Percentiles rank a stretch among this genome's conserved stretches.
Conservation (phyloP, 148 eudicot species). For the Fagopyrum homotropicum region DNA sequence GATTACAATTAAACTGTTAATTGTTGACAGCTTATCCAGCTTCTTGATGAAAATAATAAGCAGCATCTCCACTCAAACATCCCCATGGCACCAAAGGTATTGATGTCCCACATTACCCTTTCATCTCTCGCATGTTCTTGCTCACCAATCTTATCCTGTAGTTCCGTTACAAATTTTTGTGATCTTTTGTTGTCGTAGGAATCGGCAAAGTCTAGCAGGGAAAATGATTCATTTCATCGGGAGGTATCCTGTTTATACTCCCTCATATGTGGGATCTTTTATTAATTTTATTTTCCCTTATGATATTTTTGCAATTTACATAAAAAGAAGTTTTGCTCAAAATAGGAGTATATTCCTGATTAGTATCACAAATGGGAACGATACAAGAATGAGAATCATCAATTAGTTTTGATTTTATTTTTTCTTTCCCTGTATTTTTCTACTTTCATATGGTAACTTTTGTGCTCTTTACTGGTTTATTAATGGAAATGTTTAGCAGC, state of each 20-base stretch:
- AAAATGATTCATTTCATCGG: constrained; percentile 26
- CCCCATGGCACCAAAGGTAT: constrained; percentile 34
- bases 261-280: background rate
- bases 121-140: constrained; percentile 1
- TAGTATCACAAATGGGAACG: background rate
- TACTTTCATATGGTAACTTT: background rate
- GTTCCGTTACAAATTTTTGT: background rate
- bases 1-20: background rate
- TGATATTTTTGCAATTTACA: background rate
- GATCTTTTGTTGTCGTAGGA: constrained; percentile 25
- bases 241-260: constrained; percentile 37
- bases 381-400: background rate
- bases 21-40: constrained; percentile 49
- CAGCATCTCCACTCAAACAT: constrained; percentile 27
- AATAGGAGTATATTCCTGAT: too few relatives aligned
- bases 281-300: background rate
- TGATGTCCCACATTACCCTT: background rate
- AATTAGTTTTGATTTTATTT: background rate
- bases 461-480: constrained; percentile 2
- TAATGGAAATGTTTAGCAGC: constrained; percentile 30
- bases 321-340: background rate
- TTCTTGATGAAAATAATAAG: constrained; percentile 40
- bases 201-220: constrained; percentile 20
- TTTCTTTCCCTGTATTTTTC: background rate
- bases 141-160: background rate